Base-by-base conservation (phyloP, 1,139 yeast genomes). In the Torulaspora globosa region DNA sequence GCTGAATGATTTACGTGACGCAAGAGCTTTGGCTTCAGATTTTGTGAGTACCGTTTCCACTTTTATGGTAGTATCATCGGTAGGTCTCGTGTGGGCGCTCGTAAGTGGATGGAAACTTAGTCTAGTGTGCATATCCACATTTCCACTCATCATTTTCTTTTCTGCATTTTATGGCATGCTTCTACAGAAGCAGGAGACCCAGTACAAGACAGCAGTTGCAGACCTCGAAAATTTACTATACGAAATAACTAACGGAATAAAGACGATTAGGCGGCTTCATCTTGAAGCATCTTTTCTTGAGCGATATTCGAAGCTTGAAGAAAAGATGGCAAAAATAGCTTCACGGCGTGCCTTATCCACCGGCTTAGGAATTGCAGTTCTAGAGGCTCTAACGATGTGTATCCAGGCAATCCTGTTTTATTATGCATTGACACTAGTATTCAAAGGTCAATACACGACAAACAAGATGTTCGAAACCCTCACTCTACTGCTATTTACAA, bases 91-190 rank as follows among this genome's bases (percentile, higher is more conserved):
- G 5, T 90, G 97, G 97, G 81, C 96, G 0, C 55, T 88, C 5
- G 72, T 73, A 0, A 62, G 75, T n/a, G 96, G 96, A 0, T 92
- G 97, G 97, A 84, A 82, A 56, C 69, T 92, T 40, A 78, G 96
- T 1, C 67, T 90, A 12, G 92, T 87, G 1, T 94, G 95, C 1
- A 57, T 89, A 8, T 74, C 95, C 0, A 72, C 89, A 62, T 74
- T 85, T 8, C 94, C 96, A 0, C 54, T 79, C 21, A 79, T 84
- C 46, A 65, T 75, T 2, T 15, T 77, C 0, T 65, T 79, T 5
- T 76, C 88, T 3, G 64, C 70, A 1, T 45, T 74, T 1, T 84
- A 81, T 60, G 79, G 88, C 1, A 53, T 59, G 1, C 39, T 80
- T 2, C 64, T 82, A 43, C 78, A 77, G 52, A 60, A 55, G 9